phyloP scores from a whole-genome alignment of 1,284 basidiomycete genomes.

The Ustilago lituana region DNA sequence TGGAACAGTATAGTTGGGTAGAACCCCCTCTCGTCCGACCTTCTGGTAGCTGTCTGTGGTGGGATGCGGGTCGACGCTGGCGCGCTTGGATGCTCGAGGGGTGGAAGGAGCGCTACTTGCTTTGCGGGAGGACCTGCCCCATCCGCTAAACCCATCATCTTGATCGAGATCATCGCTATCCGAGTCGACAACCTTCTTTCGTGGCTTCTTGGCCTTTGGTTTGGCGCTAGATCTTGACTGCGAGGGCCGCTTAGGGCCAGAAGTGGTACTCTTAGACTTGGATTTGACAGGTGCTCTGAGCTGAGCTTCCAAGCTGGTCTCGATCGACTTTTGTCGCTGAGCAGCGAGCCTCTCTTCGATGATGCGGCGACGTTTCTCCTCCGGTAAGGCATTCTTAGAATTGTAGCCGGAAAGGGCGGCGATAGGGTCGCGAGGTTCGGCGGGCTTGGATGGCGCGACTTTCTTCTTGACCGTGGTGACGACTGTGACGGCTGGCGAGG shows the following conservation, averaged over 20 bases:
- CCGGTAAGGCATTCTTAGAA: constrained; percentile 46
- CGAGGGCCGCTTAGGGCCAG: neutral
- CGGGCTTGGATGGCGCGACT: constrained; percentile 21
- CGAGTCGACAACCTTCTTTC: constrained; percentile 23
- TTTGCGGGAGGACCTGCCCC: constrained; percentile 5
- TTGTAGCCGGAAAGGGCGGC: constrained; percentile 37
- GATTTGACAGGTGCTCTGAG: constrained; percentile 20
- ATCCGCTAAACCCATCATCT: constrained; percentile 7
- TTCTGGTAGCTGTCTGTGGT: constrained; percentile 39
- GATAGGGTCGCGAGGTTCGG: constrained; percentile 39
- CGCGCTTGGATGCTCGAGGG: constrained; percentile 33
- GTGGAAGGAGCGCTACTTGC: constrained; percentile 28
- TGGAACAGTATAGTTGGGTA: constrained; percentile 41
- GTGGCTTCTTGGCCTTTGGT: constrained; percentile 21
- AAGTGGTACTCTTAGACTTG: constrained; percentile 13
- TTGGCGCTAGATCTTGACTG: constrained; percentile 3
- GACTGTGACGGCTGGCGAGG: constrained; percentile 34
- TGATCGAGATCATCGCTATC: constrained; percentile 16
- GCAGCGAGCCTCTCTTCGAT: constrained; percentile 45
- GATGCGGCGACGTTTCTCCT: constrained; percentile 49
- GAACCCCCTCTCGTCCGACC: constrained; percentile 42
- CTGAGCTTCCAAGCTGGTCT: constrained; percentile 35
- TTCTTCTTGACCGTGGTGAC: constrained; percentile 41
- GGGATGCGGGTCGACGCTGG: constrained; percentile 42
- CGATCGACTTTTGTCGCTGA: constrained; percentile 42